Base-by-base conservation (phyloP, 805 yeast species). In the Saccharomycodes ludwigii region DNA sequence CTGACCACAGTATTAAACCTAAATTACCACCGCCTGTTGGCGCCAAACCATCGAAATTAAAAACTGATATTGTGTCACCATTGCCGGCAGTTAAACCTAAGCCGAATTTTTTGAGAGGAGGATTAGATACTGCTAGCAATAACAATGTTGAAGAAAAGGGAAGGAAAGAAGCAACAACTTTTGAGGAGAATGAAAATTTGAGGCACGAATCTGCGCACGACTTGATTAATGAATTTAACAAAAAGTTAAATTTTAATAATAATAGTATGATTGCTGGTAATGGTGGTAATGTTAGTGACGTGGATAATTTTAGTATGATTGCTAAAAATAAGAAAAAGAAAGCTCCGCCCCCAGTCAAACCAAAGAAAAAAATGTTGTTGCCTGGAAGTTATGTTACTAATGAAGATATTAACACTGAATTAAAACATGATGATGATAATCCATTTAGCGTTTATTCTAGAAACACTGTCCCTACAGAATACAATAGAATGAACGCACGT, bases 361-460 rank as follows among this genome's bases (percentile, higher is more conserved):
- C 33, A 18, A 24, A 13, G 6, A 30, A 30, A 14, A 25, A 25
- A 19, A 29, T 11, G 6, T 13, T 12, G 18, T n/a, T n/a, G 18
- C 29, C 26, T 16, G 22, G 30, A 14, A 33, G 30, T 12, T 39
- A 27, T 5, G 33, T 28, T 10, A 29, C 35, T 10, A 43, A 38
- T 12, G 44, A 36, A 4, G 41, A 12, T 13, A 19, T 10, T 15
- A 19, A 24, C 15, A 4, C 12, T 14, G 10, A n/a, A 6, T 14
- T 14, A n/a, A 22, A 7, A n/a, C n/a, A 40, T 14, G 42, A 32
- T 17, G 50, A 49, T 4, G 40, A 39, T 10, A 59, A 59, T 37
- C 64, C 66, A 14, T 59, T 60, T 40, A 45, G 47, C 6, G 46
- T 50, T 14, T 60, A 60, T 28, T 38, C 56, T 36, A 57, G 46